phyloP scores from a whole-genome alignment of 306 rosid species.

The Dicorynia guianensis region DNA sequence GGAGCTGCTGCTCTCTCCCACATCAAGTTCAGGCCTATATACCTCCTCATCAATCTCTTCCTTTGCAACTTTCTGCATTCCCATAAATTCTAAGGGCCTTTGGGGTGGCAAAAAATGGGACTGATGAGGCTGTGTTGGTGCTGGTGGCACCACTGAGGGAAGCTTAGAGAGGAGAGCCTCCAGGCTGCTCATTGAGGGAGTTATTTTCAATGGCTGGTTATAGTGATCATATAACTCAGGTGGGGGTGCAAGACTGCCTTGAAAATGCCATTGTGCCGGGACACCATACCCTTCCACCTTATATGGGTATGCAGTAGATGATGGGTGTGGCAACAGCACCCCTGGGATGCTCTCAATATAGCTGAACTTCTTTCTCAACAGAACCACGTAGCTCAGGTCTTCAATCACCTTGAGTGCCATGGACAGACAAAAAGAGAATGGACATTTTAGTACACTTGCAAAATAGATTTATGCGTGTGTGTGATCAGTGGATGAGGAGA shows the following conservation, averaged over 20 bases:
- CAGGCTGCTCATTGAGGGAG: constrained; percentile 81
- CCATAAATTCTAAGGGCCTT: constrained; percentile 60
- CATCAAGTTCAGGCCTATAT: constrained; percentile 60
- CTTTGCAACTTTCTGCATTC: constrained; percentile 65
- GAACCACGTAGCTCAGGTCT: constrained; percentile 86
- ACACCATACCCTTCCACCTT: constrained; percentile 50
- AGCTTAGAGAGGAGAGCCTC: constrained; percentile 77
- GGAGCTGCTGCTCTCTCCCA: constrained; percentile 73
- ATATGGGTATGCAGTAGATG: constrained; percentile 67
- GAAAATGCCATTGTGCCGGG: constrained; percentile 73
- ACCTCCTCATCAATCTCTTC: constrained; percentile 68
- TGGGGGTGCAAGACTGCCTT: constrained; percentile 49
- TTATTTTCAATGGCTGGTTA: constrained; percentile 54
- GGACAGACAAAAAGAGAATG: neutral
- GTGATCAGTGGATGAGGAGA: neutral
- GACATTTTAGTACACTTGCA: constrained; percentile 2
- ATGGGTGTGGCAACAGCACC: constrained; percentile 93
- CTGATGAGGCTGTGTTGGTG: constrained; percentile 31
- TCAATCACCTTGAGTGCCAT: constrained; percentile 68
- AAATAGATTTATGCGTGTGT: neutral
- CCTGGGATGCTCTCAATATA: constrained; percentile 99
- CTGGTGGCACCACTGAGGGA: constrained; percentile 68
- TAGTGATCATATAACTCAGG: constrained; percentile 54
- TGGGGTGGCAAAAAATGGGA: constrained; percentile 41
- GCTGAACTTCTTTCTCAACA: constrained; percentile 80